These are phyloP conservation scores for Odonthalia washingtoniensis DNA, from an alignment of 31 red algal genomes.

Conservation along the genomic window DNA sequence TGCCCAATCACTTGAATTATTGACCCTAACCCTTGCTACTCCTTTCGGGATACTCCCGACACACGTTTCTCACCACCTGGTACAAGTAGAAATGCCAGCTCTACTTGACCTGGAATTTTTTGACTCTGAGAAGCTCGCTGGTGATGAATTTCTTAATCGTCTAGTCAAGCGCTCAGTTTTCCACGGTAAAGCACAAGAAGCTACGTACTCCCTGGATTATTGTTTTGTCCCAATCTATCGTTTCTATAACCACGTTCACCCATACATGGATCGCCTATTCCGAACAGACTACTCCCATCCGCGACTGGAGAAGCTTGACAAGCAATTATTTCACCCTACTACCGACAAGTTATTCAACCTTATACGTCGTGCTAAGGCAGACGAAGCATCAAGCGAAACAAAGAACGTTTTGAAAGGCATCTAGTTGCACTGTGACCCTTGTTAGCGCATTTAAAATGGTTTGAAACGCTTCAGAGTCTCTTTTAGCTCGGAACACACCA, in stretches of 20 bases:
- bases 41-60: not conserved
- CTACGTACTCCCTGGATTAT: not conserved
- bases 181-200: not conserved
- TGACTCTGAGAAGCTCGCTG: not conserved
- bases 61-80: not conserved
- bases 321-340: not conserved
- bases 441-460: slow-evolving; percentile 21
- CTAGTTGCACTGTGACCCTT: not conserved
- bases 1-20: not conserved
- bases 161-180: too few species aligned
- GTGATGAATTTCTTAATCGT: not conserved
- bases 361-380: not conserved
- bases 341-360: too few species aligned
- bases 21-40: not conserved
- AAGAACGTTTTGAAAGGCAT: not conserved
- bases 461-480: not conserved
- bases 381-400: not conserved
- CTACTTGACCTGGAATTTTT: not conserved
- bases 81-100: too few species aligned
- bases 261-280: not conserved
- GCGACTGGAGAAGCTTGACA: not conserved
- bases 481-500: too few species aligned
- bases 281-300: not conserved
- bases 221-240: not conserved
- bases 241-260: not conserved